These are phyloP conservation scores for Amanita pallidorosea DNA, from an alignment of 768 basidiomycete genomes.

Conservation along the genomic window DNA sequence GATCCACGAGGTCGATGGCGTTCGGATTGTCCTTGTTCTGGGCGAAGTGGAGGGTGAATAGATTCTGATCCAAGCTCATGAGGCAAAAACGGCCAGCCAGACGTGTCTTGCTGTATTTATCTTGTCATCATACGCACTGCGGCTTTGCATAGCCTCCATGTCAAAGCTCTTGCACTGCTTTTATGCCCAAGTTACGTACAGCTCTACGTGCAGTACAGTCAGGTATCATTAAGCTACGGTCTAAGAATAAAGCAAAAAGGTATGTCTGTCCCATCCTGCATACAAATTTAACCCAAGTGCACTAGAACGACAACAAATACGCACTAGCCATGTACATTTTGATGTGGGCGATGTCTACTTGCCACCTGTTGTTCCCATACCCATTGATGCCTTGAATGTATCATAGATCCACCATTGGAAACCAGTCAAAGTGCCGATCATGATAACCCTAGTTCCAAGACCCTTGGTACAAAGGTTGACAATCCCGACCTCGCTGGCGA, in stretches of 20 bases:
- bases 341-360: conserved; percentile 36
- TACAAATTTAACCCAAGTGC: conserved; percentile 6
- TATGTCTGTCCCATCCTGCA: background rate
- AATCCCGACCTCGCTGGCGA: conserved; percentile 63
- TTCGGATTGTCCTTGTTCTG: conserved; percentile 47
- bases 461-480: conserved; percentile 67
- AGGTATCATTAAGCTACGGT: conserved; percentile 5
- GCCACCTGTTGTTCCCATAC: conserved; percentile 81
- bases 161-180: background rate
- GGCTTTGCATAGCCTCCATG: background rate
- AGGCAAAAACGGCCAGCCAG: background rate
- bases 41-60: conserved; percentile 68
- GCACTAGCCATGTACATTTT: conserved; percentile 5
- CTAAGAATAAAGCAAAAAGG: background rate
- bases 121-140: background rate
- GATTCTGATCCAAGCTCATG: conserved; percentile 81
- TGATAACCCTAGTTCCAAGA: conserved; percentile 77
- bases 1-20: conserved; percentile 63
- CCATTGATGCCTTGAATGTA: conserved; percentile 74
- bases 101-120: background rate
- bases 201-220: background rate
- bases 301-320: background rate
- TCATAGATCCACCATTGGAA: conserved; percentile 97
- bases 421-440: conserved; percentile 67
- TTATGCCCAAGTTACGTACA: background rate